Base-by-base conservation (phyloP, 2,329 filamentous ascomycete species). In the Beauveria scarabaeidicola region DNA sequence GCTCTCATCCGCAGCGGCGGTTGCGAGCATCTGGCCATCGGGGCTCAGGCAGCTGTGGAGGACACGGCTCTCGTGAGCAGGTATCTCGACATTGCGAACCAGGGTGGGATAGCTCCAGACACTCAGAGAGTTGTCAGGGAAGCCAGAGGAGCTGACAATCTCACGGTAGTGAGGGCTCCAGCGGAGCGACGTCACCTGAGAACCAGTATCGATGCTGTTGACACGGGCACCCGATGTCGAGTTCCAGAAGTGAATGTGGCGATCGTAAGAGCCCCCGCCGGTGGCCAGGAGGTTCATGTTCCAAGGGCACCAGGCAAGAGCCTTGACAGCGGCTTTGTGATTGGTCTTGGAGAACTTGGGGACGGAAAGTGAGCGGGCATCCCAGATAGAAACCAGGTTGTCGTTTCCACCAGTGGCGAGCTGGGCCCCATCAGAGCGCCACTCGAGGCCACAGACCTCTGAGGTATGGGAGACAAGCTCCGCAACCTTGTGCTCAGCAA, bases 221-320 rank as follows among this genome's bases (percentile, higher is more conserved):
- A 96, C 92, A 68, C 94, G 90, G 57, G 94, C 93, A 62, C 94
- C 94, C 5, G 93, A 96, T 23, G 94, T 97, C 51, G 92, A 95
- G 83, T 99, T 99, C 94, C 94, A 99, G 84, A 99, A 99, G 81
- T 99, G 94, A 75, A 99, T 99, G 77, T 97, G 90, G 67, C 91
- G 89, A 73, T 99, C 94, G 75, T 97, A 95, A 47, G 91, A 95
- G 66, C 94, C 94, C 70, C 94, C 94, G 60, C 94, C 94, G 47
- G 94, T 97, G 61, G 94, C 94, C 52, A 99, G 88, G 53, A 97
- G 86, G 81, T 97, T 97, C 75, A 90, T 86, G 78, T 96, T 94
- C 94, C 94, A 99, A 47, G 94, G 94, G 81, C 94, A 99, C 94
- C 94, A 99, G 64, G 91, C 89, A 50, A 99, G 85, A 61, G 94